phyloP scores from a whole-genome alignment of 1,139 yeast species.

The Candida dubliniensis region DNA sequence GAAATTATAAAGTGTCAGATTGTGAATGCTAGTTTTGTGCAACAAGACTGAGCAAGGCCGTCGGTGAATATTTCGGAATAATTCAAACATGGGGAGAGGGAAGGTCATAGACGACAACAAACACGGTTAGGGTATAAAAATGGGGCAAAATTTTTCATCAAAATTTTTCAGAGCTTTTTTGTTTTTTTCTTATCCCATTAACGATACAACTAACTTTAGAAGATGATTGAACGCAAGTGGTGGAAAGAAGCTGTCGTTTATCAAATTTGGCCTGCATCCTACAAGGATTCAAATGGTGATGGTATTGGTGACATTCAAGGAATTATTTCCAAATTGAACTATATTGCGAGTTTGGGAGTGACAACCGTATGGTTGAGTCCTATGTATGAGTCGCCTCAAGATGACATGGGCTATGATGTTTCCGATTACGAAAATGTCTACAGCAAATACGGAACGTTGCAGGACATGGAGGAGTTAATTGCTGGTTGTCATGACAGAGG shows the following conservation, averaged over 20 bases:
- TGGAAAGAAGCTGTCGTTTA: slow-evolving; percentile 59
- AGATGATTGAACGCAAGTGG: slow-evolving; percentile 28
- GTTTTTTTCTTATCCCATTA: no score
- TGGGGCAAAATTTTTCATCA: no score
- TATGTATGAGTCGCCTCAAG: slow-evolving; percentile 57
- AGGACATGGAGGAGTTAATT: slow-evolving; percentile 50
- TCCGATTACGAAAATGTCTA: slow-evolving; percentile 51
- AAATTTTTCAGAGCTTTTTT: no score
- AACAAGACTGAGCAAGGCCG: no score
- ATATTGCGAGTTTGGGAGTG: slow-evolving; percentile 49
- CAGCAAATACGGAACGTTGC: slow-evolving; percentile 52
- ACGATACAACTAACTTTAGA: no score
- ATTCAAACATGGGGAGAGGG: background rate
- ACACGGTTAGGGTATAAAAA: no score
- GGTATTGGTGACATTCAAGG: slow-evolving; percentile 60
- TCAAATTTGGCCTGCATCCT: slow-evolving; percentile 61
- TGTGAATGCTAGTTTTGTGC: background rate
- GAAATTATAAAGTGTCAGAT: background rate
- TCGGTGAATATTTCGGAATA: slow-evolving; percentile 2
- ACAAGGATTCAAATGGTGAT: slow-evolving; percentile 57
- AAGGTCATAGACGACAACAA: background rate
- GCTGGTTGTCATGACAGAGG: slow-evolving; percentile 48
- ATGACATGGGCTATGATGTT: slow-evolving; percentile 65
- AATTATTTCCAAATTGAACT: slow-evolving; percentile 50
- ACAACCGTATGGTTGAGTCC: slow-evolving; percentile 59